Conservation (phyloP, 495 filamentous ascomycete genomes). For the Lasiosphaeriaceae sp. region DNA sequence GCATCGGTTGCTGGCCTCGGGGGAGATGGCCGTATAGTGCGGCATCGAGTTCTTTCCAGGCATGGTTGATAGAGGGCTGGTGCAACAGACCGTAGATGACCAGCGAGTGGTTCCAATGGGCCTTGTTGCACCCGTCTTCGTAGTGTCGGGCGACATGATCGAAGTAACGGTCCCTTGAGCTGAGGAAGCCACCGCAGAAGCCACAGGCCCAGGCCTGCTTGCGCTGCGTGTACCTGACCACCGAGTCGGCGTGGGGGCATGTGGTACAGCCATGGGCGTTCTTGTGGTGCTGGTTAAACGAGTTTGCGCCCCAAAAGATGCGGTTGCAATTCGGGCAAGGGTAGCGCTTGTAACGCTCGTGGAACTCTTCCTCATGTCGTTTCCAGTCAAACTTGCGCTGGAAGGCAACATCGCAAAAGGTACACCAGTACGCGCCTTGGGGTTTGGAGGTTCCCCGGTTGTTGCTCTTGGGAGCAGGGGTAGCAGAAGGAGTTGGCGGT, state of each 20-base stretch:
- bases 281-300: constrained; percentile 51
- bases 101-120: constrained; percentile 46
- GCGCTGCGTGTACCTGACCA: constrained; percentile 35
- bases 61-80: constrained; percentile 43
- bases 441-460: constrained; percentile 27
- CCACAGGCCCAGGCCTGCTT: constrained; percentile 42
- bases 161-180: constrained; percentile 45
- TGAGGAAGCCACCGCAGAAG: constrained; percentile 46
- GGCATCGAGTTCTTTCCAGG: constrained; percentile 41
- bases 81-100: constrained; percentile 50
- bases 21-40: constrained; percentile 36
- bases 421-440: constrained; percentile 46
- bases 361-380: constrained; percentile 50
- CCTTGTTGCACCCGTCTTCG: constrained; percentile 43
- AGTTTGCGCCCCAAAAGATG: constrained; percentile 48
- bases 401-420: constrained; percentile 47
- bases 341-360: constrained; percentile 49
- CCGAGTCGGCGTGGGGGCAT: constrained; percentile 44
- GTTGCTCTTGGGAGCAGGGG: constrained; percentile 18
- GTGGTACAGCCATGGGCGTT: constrained; percentile 47
- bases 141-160: constrained; percentile 50
- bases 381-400: constrained; percentile 53
- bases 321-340: constrained; percentile 47
- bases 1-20: constrained; percentile 40
- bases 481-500: constrained; percentile 6